Evolutionary conservation across 1,284 basidiomycete species (phyloP).

Genomic region (Erythrobasidium hasegawianum): DNA sequence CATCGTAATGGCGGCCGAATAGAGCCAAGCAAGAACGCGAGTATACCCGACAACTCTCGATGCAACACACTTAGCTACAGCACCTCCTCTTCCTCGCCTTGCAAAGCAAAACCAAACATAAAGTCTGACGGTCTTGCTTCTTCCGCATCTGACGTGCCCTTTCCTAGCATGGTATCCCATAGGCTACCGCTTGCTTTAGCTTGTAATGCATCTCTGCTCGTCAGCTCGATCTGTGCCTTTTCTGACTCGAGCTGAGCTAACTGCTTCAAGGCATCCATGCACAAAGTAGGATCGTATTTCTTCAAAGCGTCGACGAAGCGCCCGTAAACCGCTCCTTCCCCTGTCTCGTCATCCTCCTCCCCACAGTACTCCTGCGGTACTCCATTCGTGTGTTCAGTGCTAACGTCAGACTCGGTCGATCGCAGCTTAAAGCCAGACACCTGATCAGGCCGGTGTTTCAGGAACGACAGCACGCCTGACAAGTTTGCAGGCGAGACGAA

Average conservation of each 20-base stretch:
- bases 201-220: not conserved
- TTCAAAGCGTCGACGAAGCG: constrained; percentile 37
- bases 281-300: constrained; percentile 15
- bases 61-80: no score
- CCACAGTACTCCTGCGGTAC: constrained; percentile 4
- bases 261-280: constrained; percentile 22
- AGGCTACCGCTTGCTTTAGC: not conserved
- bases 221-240: not conserved
- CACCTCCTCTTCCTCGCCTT: not conserved
- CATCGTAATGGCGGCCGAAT: no score
- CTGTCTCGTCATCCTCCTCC: constrained; percentile 11
- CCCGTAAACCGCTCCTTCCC: constrained; percentile 25
- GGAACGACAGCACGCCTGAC: constrained; percentile 50
- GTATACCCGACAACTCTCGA: no score
- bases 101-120: not conserved
- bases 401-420: not conserved
- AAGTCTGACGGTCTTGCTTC: not conserved
- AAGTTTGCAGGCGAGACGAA: constrained; percentile 52
- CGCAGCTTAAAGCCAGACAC: constrained; percentile 50
- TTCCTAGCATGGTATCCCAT: not conserved
- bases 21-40: no score
- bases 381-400: no score
- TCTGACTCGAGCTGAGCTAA: constrained; percentile 21
- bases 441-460: constrained; percentile 51
- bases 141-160: not conserved